Percentiles rank a stretch among this genome's conserved stretches.
phyloP scores from a whole-genome alignment of 495 filamentous ascomycete species.

The Talaromyces thailandensis region DNA sequence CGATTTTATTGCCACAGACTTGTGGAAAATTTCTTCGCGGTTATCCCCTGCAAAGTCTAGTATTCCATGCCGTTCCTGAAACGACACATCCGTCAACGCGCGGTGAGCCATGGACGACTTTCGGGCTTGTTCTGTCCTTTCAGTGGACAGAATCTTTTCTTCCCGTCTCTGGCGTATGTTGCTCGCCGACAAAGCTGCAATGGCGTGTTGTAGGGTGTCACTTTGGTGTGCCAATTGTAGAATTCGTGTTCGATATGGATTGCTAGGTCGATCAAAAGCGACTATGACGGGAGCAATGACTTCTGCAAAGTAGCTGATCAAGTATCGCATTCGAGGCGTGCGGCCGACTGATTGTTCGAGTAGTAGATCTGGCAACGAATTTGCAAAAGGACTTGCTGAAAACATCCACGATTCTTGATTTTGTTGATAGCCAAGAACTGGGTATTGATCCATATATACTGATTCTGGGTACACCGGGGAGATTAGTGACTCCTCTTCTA shows the following conservation, averaged over 20 bases:
- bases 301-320: conserved; percentile 64
- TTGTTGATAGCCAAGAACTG: not conserved
- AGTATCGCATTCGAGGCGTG: conserved; percentile 48
- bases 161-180: conserved; percentile 54
- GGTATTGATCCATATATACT: not conserved
- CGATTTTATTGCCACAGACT: conserved; percentile 68
- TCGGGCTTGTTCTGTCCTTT: conserved; percentile 33
- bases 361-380: conserved; percentile 18
- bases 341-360: conserved; percentile 38
- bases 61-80: conserved; percentile 29
- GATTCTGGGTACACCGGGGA: not conserved
- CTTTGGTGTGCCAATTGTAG: conserved; percentile 69
- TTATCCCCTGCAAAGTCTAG: conserved; percentile 25
- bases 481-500: not conserved
- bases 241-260: conserved; percentile 81
- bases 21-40: conserved; percentile 75
- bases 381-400: conserved; percentile 18
- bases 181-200: conserved; percentile 81
- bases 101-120: conserved; percentile 43
- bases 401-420: conserved; percentile 12
- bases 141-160: conserved; percentile 31
- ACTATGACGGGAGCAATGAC: conserved; percentile 87
- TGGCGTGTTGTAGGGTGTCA: conserved; percentile 79
- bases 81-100: conserved; percentile 29
- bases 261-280: conserved; percentile 74